Evolutionary conservation across 352 stramenopile species (phyloP).

Genomic region (Thalassiosira livingstoniorum): DNA sequence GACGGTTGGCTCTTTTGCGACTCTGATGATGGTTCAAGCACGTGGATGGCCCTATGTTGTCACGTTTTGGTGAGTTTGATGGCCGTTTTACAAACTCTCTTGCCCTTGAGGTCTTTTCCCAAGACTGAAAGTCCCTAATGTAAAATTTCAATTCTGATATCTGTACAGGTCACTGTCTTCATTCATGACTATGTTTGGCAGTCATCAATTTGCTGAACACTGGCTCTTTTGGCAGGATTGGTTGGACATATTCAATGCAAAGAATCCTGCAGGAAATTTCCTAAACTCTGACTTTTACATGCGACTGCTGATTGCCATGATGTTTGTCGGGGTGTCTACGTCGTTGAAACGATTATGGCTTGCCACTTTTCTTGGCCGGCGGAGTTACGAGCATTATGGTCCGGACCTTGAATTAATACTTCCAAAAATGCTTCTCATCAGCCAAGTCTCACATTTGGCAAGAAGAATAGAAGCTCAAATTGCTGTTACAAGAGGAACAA

Average conservation of each 20-base stretch:
- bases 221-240: conserved; percentile 75
- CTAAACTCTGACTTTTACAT: conserved; percentile 48
- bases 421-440: conserved; percentile 63
- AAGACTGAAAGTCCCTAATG: background rate
- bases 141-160: background rate
- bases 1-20: conserved; percentile 61
- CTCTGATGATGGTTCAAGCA: conserved; percentile 69
- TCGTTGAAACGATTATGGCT: conserved; percentile 53
- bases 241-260: conserved; percentile 51
- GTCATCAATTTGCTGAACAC: conserved; percentile 62
- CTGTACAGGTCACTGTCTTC: background rate
- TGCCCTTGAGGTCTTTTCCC: background rate
- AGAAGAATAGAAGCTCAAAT: conserved; percentile 50
- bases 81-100: too few relatives aligned
- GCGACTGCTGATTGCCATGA: conserved; percentile 42
- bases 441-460: conserved; percentile 49
- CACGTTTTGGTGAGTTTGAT: conserved; percentile 56
- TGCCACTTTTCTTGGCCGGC: conserved; percentile 51
- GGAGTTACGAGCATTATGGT: conserved; percentile 60
- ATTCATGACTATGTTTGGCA: conserved; percentile 56
- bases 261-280: conserved; percentile 51
- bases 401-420: conserved; percentile 64
- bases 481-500: conserved; percentile 10
- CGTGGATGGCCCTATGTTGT: conserved; percentile 77
- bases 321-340: conserved; percentile 53